A percentile compares a stretch with the other conserved stretches of the same genome.
These are phyloP conservation scores for Fraxinus paxiana DNA, from an alignment of 305 asterid genomes.

Conservation along the genomic window DNA sequence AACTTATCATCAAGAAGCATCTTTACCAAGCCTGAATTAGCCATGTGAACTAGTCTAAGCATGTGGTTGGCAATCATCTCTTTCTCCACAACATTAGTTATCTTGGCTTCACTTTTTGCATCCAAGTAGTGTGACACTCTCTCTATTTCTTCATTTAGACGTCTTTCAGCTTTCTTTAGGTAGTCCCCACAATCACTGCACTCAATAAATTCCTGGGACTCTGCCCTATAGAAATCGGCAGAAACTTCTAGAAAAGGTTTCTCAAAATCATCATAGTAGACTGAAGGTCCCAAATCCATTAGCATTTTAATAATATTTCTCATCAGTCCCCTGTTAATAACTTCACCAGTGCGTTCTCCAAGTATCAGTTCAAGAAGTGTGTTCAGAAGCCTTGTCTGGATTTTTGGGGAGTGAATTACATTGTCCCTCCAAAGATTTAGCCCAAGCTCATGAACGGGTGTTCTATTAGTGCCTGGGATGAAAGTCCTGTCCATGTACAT, in stretches of 20 bases:
- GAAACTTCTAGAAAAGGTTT: conserved; percentile 49
- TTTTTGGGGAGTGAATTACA: conserved; percentile 41
- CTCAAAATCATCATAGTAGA: conserved; percentile 52
- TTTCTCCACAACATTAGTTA: conserved; percentile 49
- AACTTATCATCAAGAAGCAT: conserved; percentile 46
- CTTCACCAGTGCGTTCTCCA: conserved; percentile 43
- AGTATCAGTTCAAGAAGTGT: conserved; percentile 43
- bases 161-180: conserved; percentile 46
- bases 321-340: conserved; percentile 54
- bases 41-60: conserved; percentile 53
- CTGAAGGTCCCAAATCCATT: conserved; percentile 51
- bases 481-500: conserved; percentile 64
- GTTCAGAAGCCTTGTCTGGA: conserved; percentile 38
- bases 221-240: conserved; percentile 46
- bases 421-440: conserved; percentile 54
- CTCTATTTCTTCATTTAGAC: conserved; percentile 55
- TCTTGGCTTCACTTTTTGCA: conserved; percentile 38
- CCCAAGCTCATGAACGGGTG: conserved; percentile 59
- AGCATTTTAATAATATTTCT: conserved; percentile 51
- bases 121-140: conserved; percentile 53
- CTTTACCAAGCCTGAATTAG: conserved; percentile 47
- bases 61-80: conserved; percentile 60
- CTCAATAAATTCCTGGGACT: conserved; percentile 53
- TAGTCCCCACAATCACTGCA: conserved; percentile 55
- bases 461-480: conserved; percentile 40